phyloP scores from a whole-genome alignment of 176 grass and related monocot genomes.

The Carex kokanica region DNA sequence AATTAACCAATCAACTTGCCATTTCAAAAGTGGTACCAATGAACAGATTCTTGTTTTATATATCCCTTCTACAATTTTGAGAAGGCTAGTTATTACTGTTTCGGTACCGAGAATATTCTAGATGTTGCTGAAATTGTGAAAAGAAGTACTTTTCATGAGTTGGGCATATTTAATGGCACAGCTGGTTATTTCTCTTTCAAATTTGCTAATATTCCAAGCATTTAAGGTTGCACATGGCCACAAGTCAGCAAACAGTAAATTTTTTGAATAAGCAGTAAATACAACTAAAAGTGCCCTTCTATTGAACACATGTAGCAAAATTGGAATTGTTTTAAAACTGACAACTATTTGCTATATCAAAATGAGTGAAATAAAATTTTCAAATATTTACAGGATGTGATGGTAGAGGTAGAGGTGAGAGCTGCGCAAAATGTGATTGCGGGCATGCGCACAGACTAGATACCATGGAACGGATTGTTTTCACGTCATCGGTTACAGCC shows the following conservation, averaged over 20 bases:
- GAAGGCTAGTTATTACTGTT: background rate
- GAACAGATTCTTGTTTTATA: no score
- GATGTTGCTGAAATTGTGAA: background rate
- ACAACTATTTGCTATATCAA: background rate
- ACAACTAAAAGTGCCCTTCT: background rate
- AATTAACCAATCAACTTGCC: background rate
- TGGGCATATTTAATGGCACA: conserved; percentile 55
- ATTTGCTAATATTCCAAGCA: conserved; percentile 17
- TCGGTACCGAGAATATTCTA: background rate
- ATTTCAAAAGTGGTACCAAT: background rate
- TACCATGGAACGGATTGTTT: conserved; percentile 72
- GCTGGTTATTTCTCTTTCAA: conserved; percentile 28
- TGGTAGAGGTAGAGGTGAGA: conserved; percentile 67
- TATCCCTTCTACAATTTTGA: no score
- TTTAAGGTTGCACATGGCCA: conserved; percentile 25
- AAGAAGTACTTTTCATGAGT: conserved; percentile 30
- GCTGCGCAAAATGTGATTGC: conserved; percentile 94
- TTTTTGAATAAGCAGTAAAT: conserved; percentile 18
- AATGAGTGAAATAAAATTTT: background rate
- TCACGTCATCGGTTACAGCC: conserved; percentile 91
- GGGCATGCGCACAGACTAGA: conserved; percentile 82
- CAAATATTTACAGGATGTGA: conserved; percentile 41
- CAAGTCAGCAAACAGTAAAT: conserved; percentile 26
- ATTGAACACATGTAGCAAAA: background rate
- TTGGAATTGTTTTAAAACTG: background rate